Evolutionary conservation across 441 rosid species (phyloP).

Genomic region (Gossypium davidsonii): DNA sequence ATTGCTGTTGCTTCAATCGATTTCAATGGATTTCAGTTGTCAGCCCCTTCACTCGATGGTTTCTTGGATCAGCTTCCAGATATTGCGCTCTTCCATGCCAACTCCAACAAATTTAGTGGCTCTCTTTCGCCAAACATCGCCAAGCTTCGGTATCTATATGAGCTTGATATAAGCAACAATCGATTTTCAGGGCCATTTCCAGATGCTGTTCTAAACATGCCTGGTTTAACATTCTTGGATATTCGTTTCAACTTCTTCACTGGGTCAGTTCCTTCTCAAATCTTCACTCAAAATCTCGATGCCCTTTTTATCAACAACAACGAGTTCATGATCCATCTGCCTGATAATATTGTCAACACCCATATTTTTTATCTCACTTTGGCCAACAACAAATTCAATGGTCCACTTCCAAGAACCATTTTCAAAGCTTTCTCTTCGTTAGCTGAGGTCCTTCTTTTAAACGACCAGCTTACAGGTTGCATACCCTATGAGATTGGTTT

Average conservation of each 20-base stretch:
- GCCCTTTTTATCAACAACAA: conserved; percentile 75
- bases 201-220: conserved; percentile 49
- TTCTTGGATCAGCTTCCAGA: conserved; percentile 70
- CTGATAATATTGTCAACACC: conserved; percentile 41
- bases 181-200: conserved; percentile 75
- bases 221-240: conserved; percentile 53
- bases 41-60: conserved; percentile 64
- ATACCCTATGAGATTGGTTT: conserved; percentile 63
- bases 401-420: conserved; percentile 59
- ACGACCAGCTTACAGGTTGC: conserved; percentile 68
- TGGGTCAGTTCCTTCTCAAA: conserved; percentile 69
- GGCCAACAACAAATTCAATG: conserved; percentile 69
- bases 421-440: conserved; percentile 45
- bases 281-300: conserved; percentile 51
- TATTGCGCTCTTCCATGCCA: conserved; percentile 77
- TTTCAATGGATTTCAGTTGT: conserved; percentile 74
- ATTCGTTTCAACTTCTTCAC: conserved; percentile 62
- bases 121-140: conserved; percentile 46
- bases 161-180: conserved; percentile 81
- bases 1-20: conserved; percentile 67
- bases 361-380: conserved; percentile 54
- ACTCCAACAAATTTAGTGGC: conserved; percentile 71
- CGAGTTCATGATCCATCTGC: conserved; percentile 41
- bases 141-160: conserved; percentile 64
- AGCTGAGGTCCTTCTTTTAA: conserved; percentile 59